Percentiles rank a stretch among this genome's conserved stretches.
phyloP scores from a whole-genome alignment of 768 basidiomycete genomes.

The Russula earlei region DNA sequence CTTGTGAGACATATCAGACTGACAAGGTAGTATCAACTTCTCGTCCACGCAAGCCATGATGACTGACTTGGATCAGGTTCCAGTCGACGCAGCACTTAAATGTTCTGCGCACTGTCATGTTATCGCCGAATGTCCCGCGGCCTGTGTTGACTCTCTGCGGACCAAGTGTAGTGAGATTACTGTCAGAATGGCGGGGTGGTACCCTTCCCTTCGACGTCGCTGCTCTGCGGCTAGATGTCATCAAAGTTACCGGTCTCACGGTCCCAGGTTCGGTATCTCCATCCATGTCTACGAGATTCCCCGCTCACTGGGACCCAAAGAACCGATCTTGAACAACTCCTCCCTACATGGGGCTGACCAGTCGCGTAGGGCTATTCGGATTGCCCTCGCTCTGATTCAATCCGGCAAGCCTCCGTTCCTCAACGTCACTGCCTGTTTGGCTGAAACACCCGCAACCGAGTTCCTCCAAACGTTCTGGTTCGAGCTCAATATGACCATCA shows the following conservation, averaged over 20 bases:
- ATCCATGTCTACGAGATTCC: neutral
- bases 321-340: neutral
- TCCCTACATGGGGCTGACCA: constrained; percentile 39
- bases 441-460: constrained; percentile 43
- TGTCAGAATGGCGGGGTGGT: constrained; percentile 32
- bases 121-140: constrained; percentile 54
- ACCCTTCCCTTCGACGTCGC: constrained; percentile 28
- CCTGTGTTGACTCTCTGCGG: constrained; percentile 59
- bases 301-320: neutral
- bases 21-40: neutral
- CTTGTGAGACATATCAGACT: constrained; percentile 49
- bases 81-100: constrained; percentile 44
- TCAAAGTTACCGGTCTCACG: constrained; percentile 31
- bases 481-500: constrained; percentile 46
- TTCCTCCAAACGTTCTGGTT: constrained; percentile 65
- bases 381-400: constrained; percentile 47
- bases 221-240: constrained; percentile 33
- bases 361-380: constrained; percentile 46
- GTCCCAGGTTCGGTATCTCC: constrained; percentile 29
- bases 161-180: constrained; percentile 39
- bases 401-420: constrained; percentile 55
- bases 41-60: neutral
- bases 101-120: constrained; percentile 55
- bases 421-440: constrained; percentile 60
- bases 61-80: constrained; percentile 31